These are phyloP conservation scores for Apiospora arundinis DNA, from an alignment of 2,329 filamentous ascomycete species.

Conservation along the genomic window DNA sequence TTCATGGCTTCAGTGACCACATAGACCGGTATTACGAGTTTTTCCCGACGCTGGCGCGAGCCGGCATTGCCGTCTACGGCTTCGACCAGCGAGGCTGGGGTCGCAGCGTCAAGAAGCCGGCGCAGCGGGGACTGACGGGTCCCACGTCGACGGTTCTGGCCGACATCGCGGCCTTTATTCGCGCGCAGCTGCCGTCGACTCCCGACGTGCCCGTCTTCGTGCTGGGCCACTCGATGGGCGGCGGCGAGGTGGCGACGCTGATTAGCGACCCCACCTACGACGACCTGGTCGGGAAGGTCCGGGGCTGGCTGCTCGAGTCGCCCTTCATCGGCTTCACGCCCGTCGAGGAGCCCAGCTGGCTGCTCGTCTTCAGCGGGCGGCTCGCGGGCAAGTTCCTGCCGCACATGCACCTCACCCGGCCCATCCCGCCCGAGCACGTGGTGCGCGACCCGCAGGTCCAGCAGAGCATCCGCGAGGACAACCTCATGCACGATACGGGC, in stretches of 20 bases:
- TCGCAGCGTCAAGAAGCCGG: constrained; percentile 65
- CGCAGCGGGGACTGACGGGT: constrained; percentile 75
- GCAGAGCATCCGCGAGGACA: constrained; percentile 67
- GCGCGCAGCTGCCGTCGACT: constrained; percentile 53
- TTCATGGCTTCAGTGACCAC: constrained; percentile 93
- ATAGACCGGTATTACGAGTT: constrained; percentile 77
- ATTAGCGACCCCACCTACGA: constrained; percentile 57
- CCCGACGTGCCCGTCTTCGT: constrained; percentile 73
- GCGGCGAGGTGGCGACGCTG: constrained; percentile 73
- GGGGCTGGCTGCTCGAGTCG: constrained; percentile 77
- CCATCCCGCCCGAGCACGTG: constrained; percentile 68
- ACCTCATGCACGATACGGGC: constrained; percentile 80
- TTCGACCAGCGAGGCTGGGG: constrained; percentile 95
- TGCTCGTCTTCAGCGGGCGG: constrained; percentile 71
- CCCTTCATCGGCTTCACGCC: constrained; percentile 79
- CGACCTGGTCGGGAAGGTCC: constrained; percentile 64
- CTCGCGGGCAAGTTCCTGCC: constrained; percentile 74
- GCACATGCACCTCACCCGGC: constrained; percentile 68
- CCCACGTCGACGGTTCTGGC: constrained; percentile 74
- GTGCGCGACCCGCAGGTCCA: constrained; percentile 71
- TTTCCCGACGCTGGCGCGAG: constrained; percentile 71
- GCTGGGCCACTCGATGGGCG: constrained; percentile 92
- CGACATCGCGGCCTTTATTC: constrained; percentile 81
- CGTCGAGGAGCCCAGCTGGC: constrained; percentile 64
- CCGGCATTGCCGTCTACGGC: constrained; percentile 76